Percentiles rank a stretch among this genome's conserved stretches.
Conservation (phyloP, 2,329 filamentous ascomycete genomes). For the Ophiostoma sp. region DNA sequence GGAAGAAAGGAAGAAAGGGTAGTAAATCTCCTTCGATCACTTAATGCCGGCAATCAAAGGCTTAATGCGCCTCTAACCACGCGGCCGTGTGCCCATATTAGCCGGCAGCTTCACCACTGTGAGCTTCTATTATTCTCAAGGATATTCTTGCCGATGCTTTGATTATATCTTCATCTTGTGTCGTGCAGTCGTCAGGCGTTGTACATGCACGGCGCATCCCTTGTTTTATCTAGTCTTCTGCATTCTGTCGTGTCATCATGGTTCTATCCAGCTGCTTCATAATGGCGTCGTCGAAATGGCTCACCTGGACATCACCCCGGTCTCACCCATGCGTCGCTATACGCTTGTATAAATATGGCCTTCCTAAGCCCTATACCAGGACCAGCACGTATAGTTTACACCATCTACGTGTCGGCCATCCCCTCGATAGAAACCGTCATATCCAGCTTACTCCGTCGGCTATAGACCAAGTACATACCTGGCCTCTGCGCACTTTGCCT, state of each 20-base stretch:
- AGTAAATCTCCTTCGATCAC: too few species aligned
- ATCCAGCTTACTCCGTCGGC: not conserved
- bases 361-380: too few species aligned
- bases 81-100: not conserved
- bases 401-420: not conserved
- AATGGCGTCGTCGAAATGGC: not conserved
- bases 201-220: not conserved
- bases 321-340: not conserved
- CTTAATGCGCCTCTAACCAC: not conserved
- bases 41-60: not conserved
- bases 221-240: not conserved
- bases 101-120: not conserved
- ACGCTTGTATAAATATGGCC: too few species aligned
- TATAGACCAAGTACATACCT: not conserved
- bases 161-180: not conserved
- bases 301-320: not conserved
- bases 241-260: not conserved
- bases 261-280: not conserved
- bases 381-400: too few species aligned
- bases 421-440: not conserved
- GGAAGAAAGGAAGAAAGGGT: too few species aligned
- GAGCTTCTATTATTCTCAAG: not conserved
- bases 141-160: not conserved
- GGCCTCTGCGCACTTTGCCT: not conserved
- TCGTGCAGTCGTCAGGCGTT: not conserved